phyloP scores from a whole-genome alignment of 176 grass and related monocot genomes.

The Paspalum vaginatum region DNA sequence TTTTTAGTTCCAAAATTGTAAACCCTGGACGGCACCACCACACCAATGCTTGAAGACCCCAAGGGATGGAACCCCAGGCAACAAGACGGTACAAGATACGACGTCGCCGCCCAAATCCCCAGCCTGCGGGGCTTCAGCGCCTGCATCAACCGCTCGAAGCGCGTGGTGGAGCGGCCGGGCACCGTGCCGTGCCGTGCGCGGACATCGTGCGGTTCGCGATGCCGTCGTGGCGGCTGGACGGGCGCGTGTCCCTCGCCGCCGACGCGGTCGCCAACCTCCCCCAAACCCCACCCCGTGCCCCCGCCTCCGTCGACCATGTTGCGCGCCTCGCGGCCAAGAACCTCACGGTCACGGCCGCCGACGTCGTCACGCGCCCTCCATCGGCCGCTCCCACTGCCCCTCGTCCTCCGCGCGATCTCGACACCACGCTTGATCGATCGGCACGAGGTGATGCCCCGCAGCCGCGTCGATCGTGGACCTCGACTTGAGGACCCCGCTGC shows the following conservation, averaged over 20 bases:
- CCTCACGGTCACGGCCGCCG: conserved; percentile 54
- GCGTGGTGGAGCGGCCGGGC: conserved; percentile 41
- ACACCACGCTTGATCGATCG: too few relatives aligned
- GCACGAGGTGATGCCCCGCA: too few relatives aligned
- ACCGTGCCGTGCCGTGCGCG: conserved; percentile 62
- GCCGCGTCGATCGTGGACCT: conserved; percentile 47
- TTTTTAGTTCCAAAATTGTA: too few relatives aligned
- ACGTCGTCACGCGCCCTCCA: conserved; percentile 63
- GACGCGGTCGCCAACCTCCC: conserved; percentile 53
- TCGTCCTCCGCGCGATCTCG: conserved; percentile 35
- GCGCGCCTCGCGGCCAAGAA: conserved; percentile 51
- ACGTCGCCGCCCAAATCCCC: conserved; percentile 28
- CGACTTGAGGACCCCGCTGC: conserved; percentile 39
- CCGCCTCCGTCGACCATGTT: conserved; percentile 22
- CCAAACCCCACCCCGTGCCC: too few relatives aligned
- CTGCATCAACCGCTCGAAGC: conserved; percentile 57
- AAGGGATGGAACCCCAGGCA: conserved; percentile 17
- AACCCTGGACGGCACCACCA: too few relatives aligned
- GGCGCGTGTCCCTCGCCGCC: conserved; percentile 43
- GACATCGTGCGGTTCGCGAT: conserved; percentile 63
- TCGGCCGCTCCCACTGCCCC: conserved; percentile 70
- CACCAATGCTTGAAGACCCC: conserved; percentile 54
- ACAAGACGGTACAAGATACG: conserved; percentile 52
- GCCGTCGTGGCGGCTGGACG: conserved; percentile 62
- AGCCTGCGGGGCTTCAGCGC: conserved; percentile 58